Base-by-base conservation (phyloP, 208 protist species). In the Crithidia bombi region DNA sequence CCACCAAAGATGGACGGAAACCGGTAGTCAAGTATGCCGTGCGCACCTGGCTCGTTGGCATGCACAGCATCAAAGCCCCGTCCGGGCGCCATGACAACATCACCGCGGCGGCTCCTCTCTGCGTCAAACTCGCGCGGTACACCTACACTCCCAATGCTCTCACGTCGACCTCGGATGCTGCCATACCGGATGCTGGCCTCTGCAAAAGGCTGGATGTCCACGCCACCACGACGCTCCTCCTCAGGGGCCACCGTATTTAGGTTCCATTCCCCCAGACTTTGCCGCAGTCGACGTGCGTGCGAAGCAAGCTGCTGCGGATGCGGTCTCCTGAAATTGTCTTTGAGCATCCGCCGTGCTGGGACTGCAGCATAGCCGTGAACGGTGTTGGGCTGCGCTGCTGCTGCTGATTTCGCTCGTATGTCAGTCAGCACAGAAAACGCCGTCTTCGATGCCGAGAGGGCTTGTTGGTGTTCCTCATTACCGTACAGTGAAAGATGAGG, bases 181-280 rank as follows among this genome's bases (percentile, higher is more conserved):
- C n/a, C n/a, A n/a, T n/a, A n/a, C n/a, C n/a, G n/a, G n/a, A n/a
- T n/a, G n/a, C n/a, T n/a, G n/a, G n/a, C n/a, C n/a, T n/a, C n/a
- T n/a, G n/a, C n/a, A n/a, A n/a, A n/a, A n/a, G n/a, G 43, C 12
- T 5, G 17, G 6, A 10, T n/a, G 43, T 19, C 17, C 21, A 5
- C 43, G 15, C 7, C 7, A n/a, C 15, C 43, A 5, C 43, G 21
- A 47, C 12, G 43, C 9, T 41, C 36, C 17, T 19, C 15, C 21
- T 47, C 15, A 21, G 43, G 12, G 43, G 17, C n/a, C 10, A 21
- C 43, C 10, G 47, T 25, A 26, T 30, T 54, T 14, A 57, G 9
- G 30, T 50, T 51, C 57, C 57, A 64, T 39, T 64, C 57, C 15
- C 14, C 57, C 23, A 64, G 19, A n/a, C 57, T 64, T 28, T 51